These are phyloP conservation scores for Yamadazyma diddensiae DNA, from an alignment of 1,139 yeast genomes.

Conservation along the genomic window DNA sequence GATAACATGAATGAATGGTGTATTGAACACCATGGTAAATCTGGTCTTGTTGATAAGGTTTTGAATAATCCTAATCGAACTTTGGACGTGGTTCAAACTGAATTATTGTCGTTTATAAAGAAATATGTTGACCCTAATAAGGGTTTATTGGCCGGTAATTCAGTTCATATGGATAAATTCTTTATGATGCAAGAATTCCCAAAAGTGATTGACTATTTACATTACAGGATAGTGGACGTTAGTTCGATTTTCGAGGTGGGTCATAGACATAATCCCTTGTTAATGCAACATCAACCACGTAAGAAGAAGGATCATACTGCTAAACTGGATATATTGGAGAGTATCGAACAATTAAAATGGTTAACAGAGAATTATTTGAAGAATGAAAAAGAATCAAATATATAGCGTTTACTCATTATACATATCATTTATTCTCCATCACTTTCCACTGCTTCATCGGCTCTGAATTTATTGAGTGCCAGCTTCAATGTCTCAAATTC, in stretches of 20 bases:
- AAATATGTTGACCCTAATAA: conserved; percentile 48
- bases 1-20: conserved; percentile 88
- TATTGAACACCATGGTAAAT: conserved; percentile 66
- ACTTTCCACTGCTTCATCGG: conserved; percentile 30
- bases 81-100: conserved; percentile 57
- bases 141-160: conserved; percentile 85
- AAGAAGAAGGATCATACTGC: conserved; percentile 82
- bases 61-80: conserved; percentile 53
- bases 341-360: conserved; percentile 81
- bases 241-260: conserved; percentile 80
- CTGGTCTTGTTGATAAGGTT: conserved; percentile 77
- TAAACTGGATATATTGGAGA: conserved; percentile 79
- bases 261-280: conserved; percentile 66
- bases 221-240: conserved; percentile 86
- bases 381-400: conserved; percentile 17
- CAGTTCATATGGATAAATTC: conserved; percentile 86
- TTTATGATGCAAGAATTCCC: conserved; percentile 88
- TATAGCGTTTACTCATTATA: background rate
- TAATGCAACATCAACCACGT: conserved; percentile 56
- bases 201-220: conserved; percentile 62
- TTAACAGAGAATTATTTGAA: conserved; percentile 63
- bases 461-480: conserved; percentile 22
- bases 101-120: conserved; percentile 59
- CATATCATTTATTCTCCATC: conserved; percentile 6
- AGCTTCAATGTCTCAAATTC: conserved; percentile 28